These are phyloP conservation scores for Pseudogymnoascus sp. DNA, from an alignment of 2,329 filamentous ascomycete genomes.

Conservation along the genomic window DNA sequence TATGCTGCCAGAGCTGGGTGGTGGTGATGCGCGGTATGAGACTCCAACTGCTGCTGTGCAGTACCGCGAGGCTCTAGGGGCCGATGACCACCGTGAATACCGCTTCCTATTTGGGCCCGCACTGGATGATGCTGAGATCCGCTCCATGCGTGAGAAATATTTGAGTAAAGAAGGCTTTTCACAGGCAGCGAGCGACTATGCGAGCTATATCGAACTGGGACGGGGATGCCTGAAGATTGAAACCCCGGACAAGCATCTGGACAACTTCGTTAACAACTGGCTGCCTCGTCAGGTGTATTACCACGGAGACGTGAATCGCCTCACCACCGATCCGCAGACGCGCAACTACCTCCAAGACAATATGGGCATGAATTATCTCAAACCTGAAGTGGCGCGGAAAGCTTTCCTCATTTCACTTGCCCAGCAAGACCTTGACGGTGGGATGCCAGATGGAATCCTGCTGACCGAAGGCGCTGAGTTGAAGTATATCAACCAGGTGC, in stretches of 20 bases:
- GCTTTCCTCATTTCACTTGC: constrained; percentile 42
- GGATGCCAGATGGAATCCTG: constrained; percentile 50
- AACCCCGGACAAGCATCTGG: constrained; percentile 45
- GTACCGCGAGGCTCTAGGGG: constrained; percentile 36
- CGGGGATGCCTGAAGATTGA: constrained; percentile 43
- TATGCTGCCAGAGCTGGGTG: constrained; percentile 31
- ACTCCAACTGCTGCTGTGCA: constrained; percentile 46
- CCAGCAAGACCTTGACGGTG: constrained; percentile 46
- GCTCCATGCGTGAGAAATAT: constrained; percentile 37
- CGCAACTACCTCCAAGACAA: constrained; percentile 53
- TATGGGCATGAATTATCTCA: constrained; percentile 52
- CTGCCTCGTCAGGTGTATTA: constrained; percentile 49
- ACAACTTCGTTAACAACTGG: constrained; percentile 54
- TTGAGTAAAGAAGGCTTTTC: constrained; percentile 41
- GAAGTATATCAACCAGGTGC: constrained; percentile 54
- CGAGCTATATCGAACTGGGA: constrained; percentile 42
- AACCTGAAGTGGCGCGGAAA: constrained; percentile 39
- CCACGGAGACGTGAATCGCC: constrained; percentile 49
- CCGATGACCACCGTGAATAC: constrained; percentile 37
- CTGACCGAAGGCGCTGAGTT: constrained; percentile 45
- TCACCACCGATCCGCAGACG: constrained; percentile 51
- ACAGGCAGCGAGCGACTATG: constrained; percentile 38
- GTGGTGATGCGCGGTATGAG: constrained; percentile 46
- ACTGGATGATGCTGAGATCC: constrained; percentile 42
- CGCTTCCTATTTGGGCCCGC: constrained; percentile 49